These are phyloP conservation scores for Penicillium sp. DNA, from an alignment of 2,329 filamentous ascomycete genomes.

Conservation along the genomic window DNA sequence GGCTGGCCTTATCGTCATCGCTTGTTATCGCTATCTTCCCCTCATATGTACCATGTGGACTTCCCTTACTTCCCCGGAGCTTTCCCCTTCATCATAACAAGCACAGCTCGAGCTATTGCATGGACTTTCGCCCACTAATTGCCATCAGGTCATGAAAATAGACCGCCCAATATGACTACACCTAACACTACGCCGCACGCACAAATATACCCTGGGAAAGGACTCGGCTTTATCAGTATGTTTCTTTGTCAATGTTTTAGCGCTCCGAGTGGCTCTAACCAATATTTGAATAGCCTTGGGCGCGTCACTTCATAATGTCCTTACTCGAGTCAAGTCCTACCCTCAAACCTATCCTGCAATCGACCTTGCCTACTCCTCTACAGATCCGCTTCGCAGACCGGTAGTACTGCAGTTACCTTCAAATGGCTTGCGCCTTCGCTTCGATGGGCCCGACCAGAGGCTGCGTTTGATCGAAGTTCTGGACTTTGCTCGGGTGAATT, in stretches of 20 bases:
- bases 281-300: slow-evolving; percentile 64
- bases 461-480: slow-evolving; percentile 85
- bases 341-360: slow-evolving; percentile 77
- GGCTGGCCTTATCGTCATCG: slow-evolving; percentile 7
- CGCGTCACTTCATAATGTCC: slow-evolving; percentile 82
- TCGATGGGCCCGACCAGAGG: slow-evolving; percentile 89
- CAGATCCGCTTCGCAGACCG: slow-evolving; percentile 68
- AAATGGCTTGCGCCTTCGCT: slow-evolving; percentile 85
- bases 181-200: slow-evolving; percentile 42
- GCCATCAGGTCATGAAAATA: slow-evolving; percentile 8
- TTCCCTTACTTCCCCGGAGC: background rate
- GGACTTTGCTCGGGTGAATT: slow-evolving; percentile 79
- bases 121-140: background rate
- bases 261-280: slow-evolving; percentile 16
- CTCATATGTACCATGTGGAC: slow-evolving; percentile 1
- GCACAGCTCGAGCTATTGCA: background rate
- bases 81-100: background rate
- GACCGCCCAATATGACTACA: slow-evolving; percentile 33
- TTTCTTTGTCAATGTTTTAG: slow-evolving; percentile 16
- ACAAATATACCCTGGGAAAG: slow-evolving; percentile 64
- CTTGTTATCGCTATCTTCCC: slow-evolving; percentile 6
- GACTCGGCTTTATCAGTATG: slow-evolving; percentile 59
- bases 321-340: slow-evolving; percentile 84
- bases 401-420: slow-evolving; percentile 71
- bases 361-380: slow-evolving; percentile 75